phyloP scores from a whole-genome alignment of 2,329 filamentous ascomycete genomes.

The Tolypocladium guangdongense region DNA sequence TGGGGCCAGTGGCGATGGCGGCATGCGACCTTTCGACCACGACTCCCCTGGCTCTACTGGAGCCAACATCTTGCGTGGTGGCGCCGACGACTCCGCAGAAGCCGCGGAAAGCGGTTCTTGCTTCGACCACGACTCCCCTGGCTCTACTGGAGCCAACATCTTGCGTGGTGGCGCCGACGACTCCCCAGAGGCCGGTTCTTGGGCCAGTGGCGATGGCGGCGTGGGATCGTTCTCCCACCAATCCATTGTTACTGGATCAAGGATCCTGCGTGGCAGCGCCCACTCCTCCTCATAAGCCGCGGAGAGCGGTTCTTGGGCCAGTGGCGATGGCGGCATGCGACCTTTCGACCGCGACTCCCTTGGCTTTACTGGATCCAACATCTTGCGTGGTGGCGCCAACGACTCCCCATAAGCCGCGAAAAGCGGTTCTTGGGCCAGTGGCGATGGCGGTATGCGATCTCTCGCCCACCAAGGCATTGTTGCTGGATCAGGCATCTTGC shows the following conservation, averaged over 20 bases:
- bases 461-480: too few species aligned
- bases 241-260: slow-evolving; percentile 67
- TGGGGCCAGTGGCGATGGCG: background rate
- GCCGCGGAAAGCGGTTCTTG: background rate
- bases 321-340: too few species aligned
- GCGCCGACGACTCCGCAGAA: background rate
- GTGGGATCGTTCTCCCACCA: slow-evolving; percentile 59
- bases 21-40: slow-evolving; percentile 53
- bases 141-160: slow-evolving; percentile 57
- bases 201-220: background rate
- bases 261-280: slow-evolving; percentile 27
- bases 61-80: slow-evolving; percentile 43
- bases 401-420: too few species aligned
- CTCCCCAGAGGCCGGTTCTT: background rate
- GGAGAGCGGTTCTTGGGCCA: background rate
- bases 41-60: slow-evolving; percentile 65
- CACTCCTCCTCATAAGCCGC: background rate
- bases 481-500: too few species aligned
- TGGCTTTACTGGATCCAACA: slow-evolving; percentile 57
- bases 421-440: too few species aligned
- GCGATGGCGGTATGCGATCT: too few species aligned
- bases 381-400: slow-evolving; percentile 21
- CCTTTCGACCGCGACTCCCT: slow-evolving; percentile 81
- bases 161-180: slow-evolving; percentile 18
- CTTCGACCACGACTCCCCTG: slow-evolving; percentile 77